phyloP scores from a whole-genome alignment of 139 green algal genomes.

The Diplosphaera chodatii region DNA sequence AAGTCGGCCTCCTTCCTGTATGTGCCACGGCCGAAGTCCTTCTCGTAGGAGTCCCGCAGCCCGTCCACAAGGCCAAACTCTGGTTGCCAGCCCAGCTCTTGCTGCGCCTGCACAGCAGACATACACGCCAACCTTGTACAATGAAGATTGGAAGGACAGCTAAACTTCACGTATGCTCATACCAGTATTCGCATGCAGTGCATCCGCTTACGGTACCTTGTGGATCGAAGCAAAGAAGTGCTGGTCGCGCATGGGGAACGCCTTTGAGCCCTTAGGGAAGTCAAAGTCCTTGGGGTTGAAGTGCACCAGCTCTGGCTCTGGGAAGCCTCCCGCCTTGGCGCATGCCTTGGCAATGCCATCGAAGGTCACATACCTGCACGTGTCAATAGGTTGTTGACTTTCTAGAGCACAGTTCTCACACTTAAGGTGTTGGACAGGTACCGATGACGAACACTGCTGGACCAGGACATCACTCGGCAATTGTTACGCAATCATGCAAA shows the following conservation, averaged over 20 bases:
- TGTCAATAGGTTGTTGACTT: no score
- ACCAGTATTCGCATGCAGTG: no score
- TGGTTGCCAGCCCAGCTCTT: constrained; percentile 82
- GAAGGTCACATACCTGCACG: constrained; percentile 88
- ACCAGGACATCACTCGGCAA: not conserved
- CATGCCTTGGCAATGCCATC: constrained; percentile 91
- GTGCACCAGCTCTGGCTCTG: constrained; percentile 87
- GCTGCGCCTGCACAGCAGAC: constrained; percentile 56
- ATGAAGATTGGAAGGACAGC: no score
- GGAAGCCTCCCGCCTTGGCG: constrained; percentile 71
- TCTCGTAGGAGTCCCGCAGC: constrained; percentile 81
- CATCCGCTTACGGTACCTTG: constrained; percentile 77
- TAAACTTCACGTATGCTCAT: no score
- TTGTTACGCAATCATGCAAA: no score
- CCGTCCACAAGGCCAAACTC: constrained; percentile 86
- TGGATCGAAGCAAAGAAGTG: constrained; percentile 95
- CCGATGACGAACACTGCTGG: not conserved
- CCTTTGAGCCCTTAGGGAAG: constrained; percentile 87
- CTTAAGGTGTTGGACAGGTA: no score
- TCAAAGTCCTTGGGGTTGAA: constrained; percentile 95
- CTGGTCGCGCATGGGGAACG: constrained; percentile 94
- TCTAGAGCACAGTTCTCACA: no score
- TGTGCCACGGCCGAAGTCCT: constrained; percentile 90
- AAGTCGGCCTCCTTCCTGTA: constrained; percentile 92
- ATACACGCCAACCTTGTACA: no score